A percentile compares a stretch with the other conserved stretches of the same genome.
phyloP scores from a whole-genome alignment of 2,329 filamentous ascomycete genomes.

The Hypoxylon sp. region DNA sequence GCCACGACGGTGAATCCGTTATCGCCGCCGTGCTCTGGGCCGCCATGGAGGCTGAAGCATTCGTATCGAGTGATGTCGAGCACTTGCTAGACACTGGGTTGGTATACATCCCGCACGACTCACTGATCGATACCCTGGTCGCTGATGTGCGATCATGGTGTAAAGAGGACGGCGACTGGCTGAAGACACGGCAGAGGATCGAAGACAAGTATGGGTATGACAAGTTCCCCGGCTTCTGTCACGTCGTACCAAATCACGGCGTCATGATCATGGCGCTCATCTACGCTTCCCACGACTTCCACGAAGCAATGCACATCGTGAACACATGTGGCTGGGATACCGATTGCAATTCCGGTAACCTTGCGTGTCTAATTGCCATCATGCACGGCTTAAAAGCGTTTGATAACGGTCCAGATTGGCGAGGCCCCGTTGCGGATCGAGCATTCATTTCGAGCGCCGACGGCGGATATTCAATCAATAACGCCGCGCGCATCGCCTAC shows the following conservation, averaged over 20 bases:
- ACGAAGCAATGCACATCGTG: conserved; percentile 53
- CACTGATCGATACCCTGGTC: conserved; percentile 47
- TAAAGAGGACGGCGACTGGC: conserved; percentile 48
- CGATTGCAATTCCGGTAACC: conserved; percentile 55
- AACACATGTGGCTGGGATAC: conserved; percentile 55
- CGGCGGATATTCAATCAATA: conserved; percentile 53
- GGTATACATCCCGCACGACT: conserved; percentile 46
- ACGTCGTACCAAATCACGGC: conserved; percentile 52
- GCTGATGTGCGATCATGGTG: conserved; percentile 50
- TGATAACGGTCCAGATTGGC: conserved; percentile 49
- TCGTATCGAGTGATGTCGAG: conserved; percentile 49
- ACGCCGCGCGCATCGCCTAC: conserved; percentile 50
- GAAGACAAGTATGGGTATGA: conserved; percentile 52
- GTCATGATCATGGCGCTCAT: conserved; percentile 52
- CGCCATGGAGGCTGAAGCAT: conserved; percentile 55
- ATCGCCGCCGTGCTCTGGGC: conserved; percentile 55
- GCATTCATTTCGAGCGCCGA: conserved; percentile 53
- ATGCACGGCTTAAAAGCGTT: conserved; percentile 52
- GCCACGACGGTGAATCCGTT: conserved; percentile 55
- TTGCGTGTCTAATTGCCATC: conserved; percentile 53
- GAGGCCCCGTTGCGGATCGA: conserved; percentile 52
- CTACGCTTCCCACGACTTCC: conserved; percentile 49
- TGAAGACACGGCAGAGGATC: conserved; percentile 51
- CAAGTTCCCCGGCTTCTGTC: conserved; percentile 50
- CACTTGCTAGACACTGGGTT: conserved; percentile 51